Base-by-base conservation (phyloP, 345 rosid genomes). In the Turritis glabra region DNA sequence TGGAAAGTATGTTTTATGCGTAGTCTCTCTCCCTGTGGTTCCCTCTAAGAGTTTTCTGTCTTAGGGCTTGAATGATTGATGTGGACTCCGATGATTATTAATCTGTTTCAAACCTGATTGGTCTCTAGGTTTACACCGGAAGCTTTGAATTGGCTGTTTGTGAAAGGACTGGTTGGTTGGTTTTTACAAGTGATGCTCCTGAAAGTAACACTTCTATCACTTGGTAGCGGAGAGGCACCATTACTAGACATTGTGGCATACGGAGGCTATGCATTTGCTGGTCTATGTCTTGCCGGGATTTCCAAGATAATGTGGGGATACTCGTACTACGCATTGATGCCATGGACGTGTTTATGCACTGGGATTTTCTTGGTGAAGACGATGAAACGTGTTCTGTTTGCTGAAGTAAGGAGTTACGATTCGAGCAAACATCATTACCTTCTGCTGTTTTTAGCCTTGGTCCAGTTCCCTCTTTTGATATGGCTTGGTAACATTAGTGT, bases 401-500 rank as follows among this genome's bases (percentile, higher is more conserved):
- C 96, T 13, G 99, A 92, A 77, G 93, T 85, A 65, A 81, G 99
- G 77, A 90, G 80, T 54, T 85, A 86, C 4, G 98, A 95, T 67
- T 85, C 97, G 1, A 95, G 92, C 89, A 81, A 77, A 79, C 98
- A 92, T 73, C 93, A 92, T 57, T 95, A 86, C 67, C 85, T 92
- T 81, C 77, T 92, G 73, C 85, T 95, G 69, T 85, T 88, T 78
- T 82, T 95, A 35, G 99, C 91, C 57, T 76, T 95, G 76, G 92
- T 86, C 10, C 99, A 95, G 77, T 82, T 92, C 76, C 99, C 97
- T 9, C 84, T 92, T 72, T 84, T 89, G 82, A 73, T 74, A 41
- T 92, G 99, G 99, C 96, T 95, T 61, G 96, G 97, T 77, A 94
- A 91, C 86, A 84, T 90, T 71, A 90, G 82, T 77, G 85, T 89